Percentiles rank a stretch among this genome's conserved stretches.
Evolutionary conservation across 192 early-diverging fungal species (phyloP).

Genomic region (Podila clonocystis): DNA sequence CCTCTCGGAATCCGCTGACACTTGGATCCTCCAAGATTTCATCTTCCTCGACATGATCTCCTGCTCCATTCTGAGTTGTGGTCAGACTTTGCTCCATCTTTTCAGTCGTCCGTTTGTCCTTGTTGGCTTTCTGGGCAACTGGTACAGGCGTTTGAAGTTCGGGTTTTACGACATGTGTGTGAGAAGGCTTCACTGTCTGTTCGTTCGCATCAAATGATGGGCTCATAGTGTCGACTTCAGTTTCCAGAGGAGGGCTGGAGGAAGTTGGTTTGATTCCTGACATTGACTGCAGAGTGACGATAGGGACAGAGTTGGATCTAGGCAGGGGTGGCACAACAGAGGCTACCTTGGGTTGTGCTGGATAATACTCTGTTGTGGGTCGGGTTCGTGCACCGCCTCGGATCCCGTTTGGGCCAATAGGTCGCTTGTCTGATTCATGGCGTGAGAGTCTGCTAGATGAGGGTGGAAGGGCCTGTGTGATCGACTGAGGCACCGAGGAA

Average conservation of each 20-base stretch:
- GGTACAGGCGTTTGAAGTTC: background rate
- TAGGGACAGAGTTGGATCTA: constrained; percentile 43
- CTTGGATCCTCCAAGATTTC: constrained; percentile 1
- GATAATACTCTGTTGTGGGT: constrained; percentile 41
- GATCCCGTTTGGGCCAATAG: constrained; percentile 26
- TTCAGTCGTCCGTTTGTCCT: background rate
- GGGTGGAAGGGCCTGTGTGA: constrained; percentile 23
- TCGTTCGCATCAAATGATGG: constrained; percentile 1
- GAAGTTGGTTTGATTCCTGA: constrained; percentile 6
- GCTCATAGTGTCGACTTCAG: background rate
- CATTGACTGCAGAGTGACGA: constrained; percentile 13
- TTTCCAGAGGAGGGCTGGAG: constrained; percentile 9
- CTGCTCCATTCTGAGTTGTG: background rate
- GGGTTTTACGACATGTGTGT: background rate
- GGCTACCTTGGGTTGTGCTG: background rate
- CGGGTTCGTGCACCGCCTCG: constrained; percentile 26
- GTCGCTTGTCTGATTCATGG: constrained; percentile 35
- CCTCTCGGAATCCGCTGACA: constrained; percentile 28
- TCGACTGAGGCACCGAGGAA: constrained; percentile 35
- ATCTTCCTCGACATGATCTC: constrained; percentile 1
- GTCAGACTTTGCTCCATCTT: constrained; percentile 5
- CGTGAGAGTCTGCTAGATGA: constrained; percentile 24
- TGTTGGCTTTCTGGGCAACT: background rate
- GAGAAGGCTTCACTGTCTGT: too few species aligned
- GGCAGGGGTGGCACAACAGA: constrained; percentile 12